Base-by-base conservation (phyloP, 768 basidiomycete genomes). In the Naganishia onofrii region DNA sequence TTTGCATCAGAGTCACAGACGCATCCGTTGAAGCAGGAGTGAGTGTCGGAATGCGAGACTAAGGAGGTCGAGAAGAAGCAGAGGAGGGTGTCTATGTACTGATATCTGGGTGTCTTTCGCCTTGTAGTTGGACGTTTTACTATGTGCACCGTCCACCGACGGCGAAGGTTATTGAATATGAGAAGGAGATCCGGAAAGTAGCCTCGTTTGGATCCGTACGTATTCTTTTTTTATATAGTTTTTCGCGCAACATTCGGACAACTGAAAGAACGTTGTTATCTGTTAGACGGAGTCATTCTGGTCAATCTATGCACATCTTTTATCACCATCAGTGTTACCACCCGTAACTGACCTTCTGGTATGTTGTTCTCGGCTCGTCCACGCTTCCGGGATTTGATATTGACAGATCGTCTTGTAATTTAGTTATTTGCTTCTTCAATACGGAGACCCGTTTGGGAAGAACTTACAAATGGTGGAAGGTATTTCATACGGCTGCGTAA, bases 401-500 rank as follows among this genome's bases (percentile, higher is more conserved):
- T 5, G 29, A 54, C 54, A 8, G 54, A 71, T 29, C 71, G n/a
- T 71, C 52, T 60, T 10, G 19, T 51, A 4, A 34, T 36, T 38
- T 48, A 67, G 65, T 34, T 96, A 73, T 96, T 97, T 83, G 91
- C 93, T 74, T 84, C 87, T 2, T 88, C 88, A 48, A 85, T 98
- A 69, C 88, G 89, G 28, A 86, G 92, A 52, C 94, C 95, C 0
- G 90, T 95, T 2, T 98, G 95, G 95, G 95, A 98, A 79, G 93
- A 96, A 80, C 90, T 92, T 17, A 83, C 92, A 68, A 96, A 96
- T 19, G 94, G 94, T 31, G 94, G 93, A 3, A 95, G 94, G 81
- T 98, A 93, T 90, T 95, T 95, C 63, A 86, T 98, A 69, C 90
- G 95, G 66, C 85, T 98, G 57, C 87, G 88, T 74, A 96, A 98